Evolutionary conservation across 2,329 filamentous ascomycete genomes (phyloP).

Genomic region (Colletotrichum sp.): DNA sequence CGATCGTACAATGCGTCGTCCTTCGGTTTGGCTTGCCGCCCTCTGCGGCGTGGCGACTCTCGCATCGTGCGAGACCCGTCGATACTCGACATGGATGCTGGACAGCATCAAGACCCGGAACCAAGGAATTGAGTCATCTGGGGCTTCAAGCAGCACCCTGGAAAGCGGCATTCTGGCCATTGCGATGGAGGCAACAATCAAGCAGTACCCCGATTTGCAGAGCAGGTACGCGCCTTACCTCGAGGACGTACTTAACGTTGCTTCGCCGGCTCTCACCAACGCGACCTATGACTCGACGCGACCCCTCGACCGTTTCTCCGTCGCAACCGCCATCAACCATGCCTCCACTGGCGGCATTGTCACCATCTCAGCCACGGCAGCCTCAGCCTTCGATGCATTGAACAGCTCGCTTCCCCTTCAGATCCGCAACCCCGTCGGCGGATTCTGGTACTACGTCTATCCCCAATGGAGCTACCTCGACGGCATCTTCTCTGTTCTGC

Average conservation of each 20-base stretch:
- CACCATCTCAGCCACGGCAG: neutral
- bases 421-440: constrained; percentile 34
- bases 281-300: constrained; percentile 12
- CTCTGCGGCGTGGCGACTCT: neutral
- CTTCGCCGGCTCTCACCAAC: constrained; percentile 15
- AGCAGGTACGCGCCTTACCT: constrained; percentile 17
- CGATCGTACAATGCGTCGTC: neutral
- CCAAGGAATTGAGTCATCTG: constrained; percentile 26
- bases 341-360: neutral
- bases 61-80: neutral
- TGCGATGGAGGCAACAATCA: constrained; percentile 21
- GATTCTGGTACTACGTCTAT: constrained; percentile 46
- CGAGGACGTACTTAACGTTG: constrained; percentile 18
- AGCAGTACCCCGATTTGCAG: constrained; percentile 17
- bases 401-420: constrained; percentile 25
- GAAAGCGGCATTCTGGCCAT: constrained; percentile 26
- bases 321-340: constrained; percentile 21
- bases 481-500: constrained; percentile 54
- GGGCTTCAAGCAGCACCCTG: constrained; percentile 25
- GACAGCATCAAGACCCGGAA: constrained; percentile 27
- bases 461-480: constrained; percentile 59
- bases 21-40: neutral
- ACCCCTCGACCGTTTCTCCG: constrained; percentile 28
- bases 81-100: constrained; percentile 27
- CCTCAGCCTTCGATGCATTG: constrained; percentile 21